Evolutionary conservation across 2,329 filamentous ascomycete genomes (phyloP).

Genomic region (Lachnellula occidentalis): DNA sequence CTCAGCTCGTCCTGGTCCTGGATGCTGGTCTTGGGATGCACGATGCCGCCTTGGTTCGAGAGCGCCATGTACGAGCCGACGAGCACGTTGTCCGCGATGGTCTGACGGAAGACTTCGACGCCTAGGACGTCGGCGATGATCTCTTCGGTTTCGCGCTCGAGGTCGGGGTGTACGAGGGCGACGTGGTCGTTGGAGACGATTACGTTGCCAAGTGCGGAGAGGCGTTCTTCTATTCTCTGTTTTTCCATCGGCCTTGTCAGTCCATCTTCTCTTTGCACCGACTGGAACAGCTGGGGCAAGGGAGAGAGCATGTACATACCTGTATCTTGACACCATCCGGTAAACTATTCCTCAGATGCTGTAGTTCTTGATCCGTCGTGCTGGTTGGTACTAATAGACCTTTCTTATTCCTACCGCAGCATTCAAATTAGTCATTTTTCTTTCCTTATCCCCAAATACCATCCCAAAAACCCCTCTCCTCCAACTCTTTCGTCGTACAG

Average conservation of each 20-base stretch:
- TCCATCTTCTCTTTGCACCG: no score
- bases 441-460: neutral
- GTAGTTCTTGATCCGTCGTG: constrained; percentile 95
- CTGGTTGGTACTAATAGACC: constrained; percentile 93
- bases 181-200: constrained; percentile 97
- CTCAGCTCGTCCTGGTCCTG: constrained; percentile 98
- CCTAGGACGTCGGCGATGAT: constrained; percentile 93
- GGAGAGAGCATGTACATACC: constrained; percentile 15
- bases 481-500: neutral
- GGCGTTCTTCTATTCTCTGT: constrained; percentile 89
- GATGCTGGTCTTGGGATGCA: constrained; percentile 94
- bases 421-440: constrained; percentile 8
- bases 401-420: constrained; percentile 70
- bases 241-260: neutral
- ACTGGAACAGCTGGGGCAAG: neutral
- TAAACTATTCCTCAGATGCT: constrained; percentile 91
- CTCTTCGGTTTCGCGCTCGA: constrained; percentile 97
- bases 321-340: constrained; percentile 87
- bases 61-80: constrained; percentile 96
- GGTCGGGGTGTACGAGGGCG: constrained; percentile 89
- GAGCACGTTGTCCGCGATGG: constrained; percentile 93
- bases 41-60: constrained; percentile 91
- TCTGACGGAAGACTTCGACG: constrained; percentile 88
- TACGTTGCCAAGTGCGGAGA: constrained; percentile 93
- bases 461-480: neutral